Base-by-base conservation (phyloP, 2,329 filamentous ascomycete species). In the Fusarium fujikuroi region DNA sequence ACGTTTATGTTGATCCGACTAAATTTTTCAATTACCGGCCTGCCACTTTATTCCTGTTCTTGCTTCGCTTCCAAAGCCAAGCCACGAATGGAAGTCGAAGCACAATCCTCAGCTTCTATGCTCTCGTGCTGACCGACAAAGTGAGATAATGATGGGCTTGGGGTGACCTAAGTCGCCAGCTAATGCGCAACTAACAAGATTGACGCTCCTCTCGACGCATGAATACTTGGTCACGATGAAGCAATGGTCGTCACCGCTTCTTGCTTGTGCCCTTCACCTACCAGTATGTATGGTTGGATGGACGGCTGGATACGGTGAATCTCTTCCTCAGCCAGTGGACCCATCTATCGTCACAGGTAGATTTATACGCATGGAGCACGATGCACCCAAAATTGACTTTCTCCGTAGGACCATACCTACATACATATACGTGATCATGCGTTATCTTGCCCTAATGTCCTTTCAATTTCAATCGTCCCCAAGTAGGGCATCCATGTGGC, bases 71-170 rank as follows among this genome's bases (percentile, higher is more conserved):
- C 25, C 15, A 62, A 59, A 46, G 42, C 66, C 60, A 70, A 49
- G 53, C 40, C 61, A 59, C 44, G 36, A 37, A 57, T 56, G 42
- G 63, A 65, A 71, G 52, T 39, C n/a, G 46, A 60, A 56, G 43
- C 52, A 58, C 39, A 67, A 21, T 36, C 40, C 59, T 60, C 69
- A 73, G 70, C 66, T 46, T 44, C 47, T 57, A 47, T 60, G 36
- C 56, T 61, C 47, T 65, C 57, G 50, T 62, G 53, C 54, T 73
- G 70, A 73, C 70, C 70, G 70, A 73, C 70, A 74, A 71, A 66
- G 50, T 52, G 53, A 66, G 36, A 70, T 63, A 73, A 49, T 54
- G 23, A 54, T 36, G 39, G 57, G 56, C 42, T 52, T 52, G 52
- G 56, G 19, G 49, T 46, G 42, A 53, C 47, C 63, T 60, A 60